Evolutionary conservation across 2,329 filamentous ascomycete genomes (phyloP).

Genomic region (Colletotrichum orchidophilum): DNA sequence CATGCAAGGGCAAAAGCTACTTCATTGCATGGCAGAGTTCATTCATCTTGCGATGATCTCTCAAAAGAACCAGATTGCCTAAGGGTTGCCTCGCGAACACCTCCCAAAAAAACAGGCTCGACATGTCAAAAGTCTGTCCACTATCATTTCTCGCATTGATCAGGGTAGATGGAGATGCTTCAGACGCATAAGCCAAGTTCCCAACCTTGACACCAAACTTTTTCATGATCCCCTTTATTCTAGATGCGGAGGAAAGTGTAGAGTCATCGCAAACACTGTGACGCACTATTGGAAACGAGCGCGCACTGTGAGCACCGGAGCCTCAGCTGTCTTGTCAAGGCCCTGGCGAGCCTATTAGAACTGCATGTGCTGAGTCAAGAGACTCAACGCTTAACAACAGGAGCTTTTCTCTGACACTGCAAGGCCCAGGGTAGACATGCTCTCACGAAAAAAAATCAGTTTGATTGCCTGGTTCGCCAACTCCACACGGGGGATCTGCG

Average conservation of each 20-base stretch:
- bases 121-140: neutral
- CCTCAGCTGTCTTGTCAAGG: neutral
- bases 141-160: neutral
- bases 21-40: neutral
- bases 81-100: neutral
- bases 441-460: constrained; percentile 1
- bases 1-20: neutral
- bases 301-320: constrained; percentile 12
- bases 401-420: constrained; percentile 30
- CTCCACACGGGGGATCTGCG: constrained; percentile 32
- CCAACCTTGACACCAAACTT: constrained; percentile 11
- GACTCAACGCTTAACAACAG: constrained; percentile 20
- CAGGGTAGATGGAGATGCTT: neutral
- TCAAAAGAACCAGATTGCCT: neutral
- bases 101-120: neutral
- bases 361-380: constrained; percentile 14
- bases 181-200: constrained; percentile 18
- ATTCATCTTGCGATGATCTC: constrained; percentile 11
- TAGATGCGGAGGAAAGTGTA: constrained; percentile 17
- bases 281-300: neutral
- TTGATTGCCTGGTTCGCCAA: constrained; percentile 21
- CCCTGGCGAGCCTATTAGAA: neutral
- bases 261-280: constrained; percentile 28
- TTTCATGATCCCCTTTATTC: neutral
- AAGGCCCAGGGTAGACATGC: constrained; percentile 16